Base-by-base conservation (phyloP, 2,329 filamentous ascomycete species). In the Penicillium sp. region DNA sequence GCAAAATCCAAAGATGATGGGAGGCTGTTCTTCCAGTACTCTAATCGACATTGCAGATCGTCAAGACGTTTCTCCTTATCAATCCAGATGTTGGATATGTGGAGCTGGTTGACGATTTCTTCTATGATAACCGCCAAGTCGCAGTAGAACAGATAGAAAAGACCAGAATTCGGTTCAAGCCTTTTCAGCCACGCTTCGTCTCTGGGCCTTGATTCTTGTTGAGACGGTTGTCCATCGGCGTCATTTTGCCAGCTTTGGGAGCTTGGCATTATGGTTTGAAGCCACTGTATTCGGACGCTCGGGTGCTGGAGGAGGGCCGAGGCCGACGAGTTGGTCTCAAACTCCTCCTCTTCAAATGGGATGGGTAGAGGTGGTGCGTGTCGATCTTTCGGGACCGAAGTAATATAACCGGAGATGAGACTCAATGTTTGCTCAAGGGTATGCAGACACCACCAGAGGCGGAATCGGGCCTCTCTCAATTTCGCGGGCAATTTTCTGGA, bases 81-180 rank as follows among this genome's bases (percentile, higher is more conserved):
- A 25, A 35, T 43, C 40, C 40, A 43, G 6, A 43, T 43, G 24
- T 29, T 34, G 18, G 40, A 43, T 7, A 43, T 29, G 4, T 43
- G 32, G 18, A 43, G 12, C 29, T 43, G 40, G 7, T 43, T 43
- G 9, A 43, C 29, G 18, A 43, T 43, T 5, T 43, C 40, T 35
- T 43, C 40, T 5, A 43, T 43, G 18, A 43, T 43, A 7, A 43
- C 40, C 5, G 40, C 40, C 32, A 43, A 34, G 32, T 43, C 40
- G 9, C 40, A 43, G 9, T 43, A 43, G 29, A 43, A 43, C 12
- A 43, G 40, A 32, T 43, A 43, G 29, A 43, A 43, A 5, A 43
- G 40, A 13, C 40, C 40, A 13, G 40, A 28, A 4, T 43, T 43
- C 4, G 40, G 40, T 26, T 43, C 24, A 9, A 43, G 24, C 7